Base-by-base conservation (phyloP, 1,284 basidiomycete species). In the Phellinidium pouzarii region DNA sequence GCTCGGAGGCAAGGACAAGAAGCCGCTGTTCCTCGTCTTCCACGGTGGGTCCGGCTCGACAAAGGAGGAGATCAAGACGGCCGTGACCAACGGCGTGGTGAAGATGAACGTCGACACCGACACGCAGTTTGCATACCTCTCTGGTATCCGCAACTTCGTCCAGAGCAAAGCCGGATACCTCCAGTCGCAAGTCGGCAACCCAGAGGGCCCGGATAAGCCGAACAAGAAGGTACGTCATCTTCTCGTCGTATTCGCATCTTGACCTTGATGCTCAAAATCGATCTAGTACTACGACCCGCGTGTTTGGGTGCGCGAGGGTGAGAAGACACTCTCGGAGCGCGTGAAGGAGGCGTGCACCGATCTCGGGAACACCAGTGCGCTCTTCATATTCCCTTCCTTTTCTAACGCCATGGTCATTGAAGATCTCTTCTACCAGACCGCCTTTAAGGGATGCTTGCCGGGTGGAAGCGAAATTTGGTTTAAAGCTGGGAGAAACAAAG, bases 11-110 rank as follows among this genome's bases (percentile, higher is more conserved):
- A 75, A 79, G 62, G 70, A 76, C 62, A 75, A 81, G 62, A 82
- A 91, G 72, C 93, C 94, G 64, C 74, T 96, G 87, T 98, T 88
- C 84, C 90, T 99, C 58, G 96, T 99, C 72, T 99, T 99, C 93
- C 96, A 99, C 78, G 96, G 96, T 73, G 96, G 96, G 62, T 98
- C 95, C 53, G 96, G 96, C 55, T 98, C 95, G 36, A 86, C 87
- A 64, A 94, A 95, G 76, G 87, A 96, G 55, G 96, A 99, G 76
- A 99, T 99, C 74, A 77, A 77, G 64, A 93, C 87, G 47, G 95
- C 95, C 53, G 95, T 99, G 61, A 65, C 73, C 57, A 82, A 95
- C 70, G 95, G 96, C 68, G 95, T 95, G 49, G 86, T 96, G 66
- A 97, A 97, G 79, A 94, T 95, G 91, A 94, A 94, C 73, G 90